These are phyloP conservation scores for Ramaria rubella DNA, from an alignment of 768 basidiomycete genomes.

Conservation along the genomic window DNA sequence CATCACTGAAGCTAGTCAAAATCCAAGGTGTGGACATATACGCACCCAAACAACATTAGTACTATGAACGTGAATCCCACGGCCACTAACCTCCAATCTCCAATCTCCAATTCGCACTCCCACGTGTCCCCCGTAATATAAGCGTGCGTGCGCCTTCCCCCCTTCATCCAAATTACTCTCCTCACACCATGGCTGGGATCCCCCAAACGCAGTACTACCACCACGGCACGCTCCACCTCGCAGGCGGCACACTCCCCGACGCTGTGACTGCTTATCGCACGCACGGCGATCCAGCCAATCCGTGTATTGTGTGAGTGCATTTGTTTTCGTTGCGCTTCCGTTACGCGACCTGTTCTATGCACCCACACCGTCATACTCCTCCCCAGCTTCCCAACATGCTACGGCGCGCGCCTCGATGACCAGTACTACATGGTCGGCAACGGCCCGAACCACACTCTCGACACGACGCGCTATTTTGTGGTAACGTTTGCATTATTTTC, in stretches of 20 bases:
- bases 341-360: not conserved
- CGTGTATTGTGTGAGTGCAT: conserved; percentile 40
- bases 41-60: no score
- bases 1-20: no score
- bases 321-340: no score
- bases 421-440: conserved; percentile 18
- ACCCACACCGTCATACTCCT: not conserved
- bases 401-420: conserved; percentile 49
- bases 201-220: conserved; percentile 39
- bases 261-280: conserved; percentile 53
- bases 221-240: conserved; percentile 47
- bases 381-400: conserved; percentile 32
- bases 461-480: conserved; percentile 45
- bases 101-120: no score
- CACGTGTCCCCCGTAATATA: no score
- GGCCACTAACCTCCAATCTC: no score
- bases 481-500: conserved; percentile 54
- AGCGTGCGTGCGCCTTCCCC: no score
- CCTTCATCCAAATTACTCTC: no score
- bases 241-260: conserved; percentile 48
- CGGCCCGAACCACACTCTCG: conserved; percentile 43
- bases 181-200: not conserved
- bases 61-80: no score
- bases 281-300: conserved; percentile 45
- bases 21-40: no score